Base-by-base conservation (phyloP, 1,284 basidiomycete genomes). In the Ganoderma multipileum region DNA sequence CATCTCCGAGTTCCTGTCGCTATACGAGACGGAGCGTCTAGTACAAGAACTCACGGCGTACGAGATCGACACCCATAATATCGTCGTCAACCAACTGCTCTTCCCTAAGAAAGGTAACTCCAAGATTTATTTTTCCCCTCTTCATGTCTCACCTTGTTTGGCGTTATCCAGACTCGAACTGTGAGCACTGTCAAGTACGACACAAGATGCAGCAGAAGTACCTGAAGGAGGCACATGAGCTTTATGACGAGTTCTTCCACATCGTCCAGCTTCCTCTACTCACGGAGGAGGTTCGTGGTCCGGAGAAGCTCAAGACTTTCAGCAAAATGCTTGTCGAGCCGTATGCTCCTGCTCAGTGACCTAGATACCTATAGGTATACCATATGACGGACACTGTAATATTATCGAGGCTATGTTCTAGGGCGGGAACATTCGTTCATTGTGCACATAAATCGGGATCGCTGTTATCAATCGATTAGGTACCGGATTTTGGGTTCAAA, bases 121-220 rank as follows among this genome's bases (percentile, higher is more conserved):
- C 0, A 73, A 91, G 30, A n/a, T 52, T 39, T 60, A 60, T 23
- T 57, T 61, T 59, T 63, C 42, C 23, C 41, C 42, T 7, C 23
- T 33, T 23, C 33, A 47, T 71, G 14, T 61, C 62, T 26, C 54
- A 47, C 60, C 57, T 52, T 20, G 23, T 28, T 23, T 47, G 3
- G 54, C 36, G 28, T 67, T 33, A 20, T 44, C 60, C n/a, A 95
- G 95, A 86, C 65, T 94, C 96, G 52, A 94, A 94, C 77, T 99
- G 97, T 82, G 95, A 98, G 75, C 97, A 99, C 81, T 99, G 97
- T 82, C 86, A 86, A 54, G 96, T 98, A 28, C 89, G 97, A 71
- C 92, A 96, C 82, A 94, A 93, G 83, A 99, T 99, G 96, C 97
- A 98, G 82, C 95, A 97, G 81, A 98, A 98, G 81, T 98, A 98